Evolutionary conservation across 2,329 filamentous ascomycete genomes (phyloP).

Genomic region (Berkeleyomyces rouxiae): DNA sequence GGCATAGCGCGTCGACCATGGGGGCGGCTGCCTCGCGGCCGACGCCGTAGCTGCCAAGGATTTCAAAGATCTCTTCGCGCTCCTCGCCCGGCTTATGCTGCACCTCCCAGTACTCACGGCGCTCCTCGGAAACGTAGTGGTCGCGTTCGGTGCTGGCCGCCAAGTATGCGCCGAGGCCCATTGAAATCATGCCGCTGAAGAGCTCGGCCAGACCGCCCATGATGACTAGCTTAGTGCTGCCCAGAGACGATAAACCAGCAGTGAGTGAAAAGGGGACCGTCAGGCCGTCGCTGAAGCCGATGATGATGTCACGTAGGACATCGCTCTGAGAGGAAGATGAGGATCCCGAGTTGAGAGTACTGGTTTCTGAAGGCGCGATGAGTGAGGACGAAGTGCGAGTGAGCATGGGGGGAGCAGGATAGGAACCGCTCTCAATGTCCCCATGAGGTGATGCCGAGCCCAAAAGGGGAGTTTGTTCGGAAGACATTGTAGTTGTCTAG

Average conservation of each 20-base stretch:
- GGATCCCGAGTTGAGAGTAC: slow-evolving; percentile 15
- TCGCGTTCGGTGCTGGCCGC: slow-evolving; percentile 42
- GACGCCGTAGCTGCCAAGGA: slow-evolving; percentile 35
- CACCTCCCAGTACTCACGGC: slow-evolving; percentile 29
- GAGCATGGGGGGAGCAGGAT: background rate
- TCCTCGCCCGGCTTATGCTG: slow-evolving; percentile 27
- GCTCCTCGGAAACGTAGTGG: slow-evolving; percentile 32
- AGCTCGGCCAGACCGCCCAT: slow-evolving; percentile 60
- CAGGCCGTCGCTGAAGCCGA: slow-evolving; percentile 62
- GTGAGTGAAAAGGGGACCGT: slow-evolving; percentile 68
- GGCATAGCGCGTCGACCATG: slow-evolving; percentile 33
- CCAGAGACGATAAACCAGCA: slow-evolving; percentile 50
- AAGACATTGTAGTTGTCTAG: background rate
- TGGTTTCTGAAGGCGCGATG: slow-evolving; percentile 13
- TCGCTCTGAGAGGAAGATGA: slow-evolving; percentile 24
- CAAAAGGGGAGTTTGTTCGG: slow-evolving; percentile 9
- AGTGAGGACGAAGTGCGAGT: slow-evolving; percentile 14
- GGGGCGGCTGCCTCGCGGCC: slow-evolving; percentile 25
- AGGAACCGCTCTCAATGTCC: slow-evolving; percentile 5
- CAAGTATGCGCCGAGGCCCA: slow-evolving; percentile 61
- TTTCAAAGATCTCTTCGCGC: slow-evolving; percentile 31
- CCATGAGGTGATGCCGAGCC: background rate
- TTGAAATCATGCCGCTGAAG: slow-evolving; percentile 58
- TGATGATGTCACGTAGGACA: slow-evolving; percentile 47
- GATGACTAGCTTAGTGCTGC: slow-evolving; percentile 49